A percentile compares a stretch with the other conserved stretches of the same genome.
These are phyloP conservation scores for Dactylellina parvicollis DNA, from an alignment of 2,329 filamentous ascomycete genomes.

Conservation along the genomic window DNA sequence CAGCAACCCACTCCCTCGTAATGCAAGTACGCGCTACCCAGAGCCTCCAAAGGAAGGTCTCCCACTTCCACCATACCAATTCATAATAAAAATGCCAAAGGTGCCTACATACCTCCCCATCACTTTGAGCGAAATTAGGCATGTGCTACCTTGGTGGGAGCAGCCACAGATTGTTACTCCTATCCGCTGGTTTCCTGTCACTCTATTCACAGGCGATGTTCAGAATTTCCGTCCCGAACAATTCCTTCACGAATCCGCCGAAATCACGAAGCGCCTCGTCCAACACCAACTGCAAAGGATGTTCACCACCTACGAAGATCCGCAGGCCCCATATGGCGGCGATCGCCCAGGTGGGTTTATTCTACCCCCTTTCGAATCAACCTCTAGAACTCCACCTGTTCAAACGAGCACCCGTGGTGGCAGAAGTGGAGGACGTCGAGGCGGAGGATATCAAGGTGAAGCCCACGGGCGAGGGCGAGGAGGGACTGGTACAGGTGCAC, in stretches of 20 bases:
- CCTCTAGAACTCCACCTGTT: not conserved
- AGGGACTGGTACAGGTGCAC: not conserved
- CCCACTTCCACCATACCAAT: not conserved
- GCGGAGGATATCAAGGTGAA: not conserved
- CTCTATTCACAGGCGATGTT: not conserved
- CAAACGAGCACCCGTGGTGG: not conserved
- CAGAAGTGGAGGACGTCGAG: not conserved
- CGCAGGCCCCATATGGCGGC: too few relatives aligned
- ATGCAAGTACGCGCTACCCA: not conserved
- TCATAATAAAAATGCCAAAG: slow-evolving; percentile 1
- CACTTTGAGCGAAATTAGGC: not conserved
- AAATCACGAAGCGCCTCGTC: not conserved
- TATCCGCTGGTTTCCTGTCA: not conserved
- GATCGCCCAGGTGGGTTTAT: not conserved
- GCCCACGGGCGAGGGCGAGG: not conserved
- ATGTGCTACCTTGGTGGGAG: not conserved
- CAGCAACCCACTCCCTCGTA: not conserved
- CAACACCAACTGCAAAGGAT: not conserved
- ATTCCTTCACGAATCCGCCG: not conserved
- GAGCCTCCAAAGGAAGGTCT: not conserved
- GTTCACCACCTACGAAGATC: not conserved
- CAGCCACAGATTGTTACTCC: not conserved
- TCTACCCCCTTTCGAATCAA: not conserved
- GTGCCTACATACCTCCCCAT: not conserved
- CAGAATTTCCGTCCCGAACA: slow-evolving; percentile 10